phyloP scores from a whole-genome alignment of 352 stramenopile species.

The Phytophthora foliorum region DNA sequence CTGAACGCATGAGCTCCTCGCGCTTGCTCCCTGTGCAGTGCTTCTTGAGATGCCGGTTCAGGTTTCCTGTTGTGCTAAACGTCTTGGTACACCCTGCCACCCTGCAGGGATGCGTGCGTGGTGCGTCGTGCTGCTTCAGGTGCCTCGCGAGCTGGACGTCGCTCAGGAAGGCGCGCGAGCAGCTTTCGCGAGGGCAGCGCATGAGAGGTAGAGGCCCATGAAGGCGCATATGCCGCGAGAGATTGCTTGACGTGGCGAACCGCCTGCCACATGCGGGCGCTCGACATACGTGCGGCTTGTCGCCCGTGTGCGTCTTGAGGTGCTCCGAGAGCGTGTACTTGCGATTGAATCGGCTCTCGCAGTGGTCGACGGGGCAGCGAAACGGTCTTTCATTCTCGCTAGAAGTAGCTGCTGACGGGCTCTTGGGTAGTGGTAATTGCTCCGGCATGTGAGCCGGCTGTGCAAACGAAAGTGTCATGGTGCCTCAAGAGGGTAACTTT shows the following conservation, averaged over 20 bases:
- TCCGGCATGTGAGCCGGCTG: background rate
- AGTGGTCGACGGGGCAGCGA: slow-evolving; percentile 32
- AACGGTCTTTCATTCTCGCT: slow-evolving; percentile 34
- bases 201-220: slow-evolving; percentile 51
- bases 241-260: slow-evolving; percentile 71
- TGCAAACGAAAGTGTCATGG: background rate
- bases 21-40: slow-evolving; percentile 30
- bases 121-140: slow-evolving; percentile 53
- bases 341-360: slow-evolving; percentile 48
- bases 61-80: slow-evolving; percentile 70
- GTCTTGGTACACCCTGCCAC: slow-evolving; percentile 54
- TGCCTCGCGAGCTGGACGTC: slow-evolving; percentile 56
- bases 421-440: background rate
- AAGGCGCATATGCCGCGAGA: slow-evolving; percentile 64
- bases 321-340: slow-evolving; percentile 71
- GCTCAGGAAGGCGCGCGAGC: slow-evolving; percentile 45
- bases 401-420: background rate
- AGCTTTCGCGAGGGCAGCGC: slow-evolving; percentile 39
- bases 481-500: slow-evolving; percentile 8
- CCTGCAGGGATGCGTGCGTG: slow-evolving; percentile 33
- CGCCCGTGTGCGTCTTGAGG: slow-evolving; percentile 69
- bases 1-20: slow-evolving; percentile 20
- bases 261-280: slow-evolving; percentile 46
- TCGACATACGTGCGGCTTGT: slow-evolving; percentile 61
- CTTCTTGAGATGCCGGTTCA: slow-evolving; percentile 60